phyloP scores from a whole-genome alignment of 2,329 filamentous ascomycete species.

The Lachnellula arida region DNA sequence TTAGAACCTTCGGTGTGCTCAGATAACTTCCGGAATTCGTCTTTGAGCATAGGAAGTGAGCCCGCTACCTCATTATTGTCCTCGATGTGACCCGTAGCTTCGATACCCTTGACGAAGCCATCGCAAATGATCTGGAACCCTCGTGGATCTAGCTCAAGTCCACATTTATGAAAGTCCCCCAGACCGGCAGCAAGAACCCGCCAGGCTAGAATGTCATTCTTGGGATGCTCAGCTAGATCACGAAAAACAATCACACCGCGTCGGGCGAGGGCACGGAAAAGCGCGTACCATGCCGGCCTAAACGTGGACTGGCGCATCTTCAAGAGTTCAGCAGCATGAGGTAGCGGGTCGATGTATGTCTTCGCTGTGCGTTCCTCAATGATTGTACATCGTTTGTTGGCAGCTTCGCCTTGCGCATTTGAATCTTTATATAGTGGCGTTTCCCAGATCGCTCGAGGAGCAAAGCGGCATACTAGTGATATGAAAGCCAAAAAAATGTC shows the following conservation, averaged over 20 bases:
- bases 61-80: not conserved
- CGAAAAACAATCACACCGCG: constrained; percentile 16
- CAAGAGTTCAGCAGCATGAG: constrained; percentile 19
- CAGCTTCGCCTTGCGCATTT: not conserved
- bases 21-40: constrained; percentile 29
- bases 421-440: not conserved
- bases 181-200: constrained; percentile 18
- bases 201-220: constrained; percentile 27
- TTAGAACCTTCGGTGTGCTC: constrained; percentile 1
- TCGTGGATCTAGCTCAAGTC: constrained; percentile 26
- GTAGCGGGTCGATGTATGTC: constrained; percentile 6
- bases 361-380: not conserved
- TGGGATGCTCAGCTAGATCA: constrained; percentile 11
- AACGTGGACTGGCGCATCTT: constrained; percentile 11
- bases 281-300: constrained; percentile 39
- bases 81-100: constrained; percentile 12
- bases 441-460: constrained; percentile 14
- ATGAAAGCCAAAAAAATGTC: constrained; percentile 48
- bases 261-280: constrained; percentile 38
- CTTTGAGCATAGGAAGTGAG: constrained; percentile 27
- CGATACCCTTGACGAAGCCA: constrained; percentile 24
- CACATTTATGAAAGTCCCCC: constrained; percentile 22
- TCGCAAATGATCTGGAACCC: constrained; percentile 27
- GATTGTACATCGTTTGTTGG: not conserved
- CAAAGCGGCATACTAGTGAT: constrained; percentile 42